Evolutionary conservation across 176 grass and related monocot genomes (phyloP), one percentile per base, ranked within the genome.

Genomic region (barley (Hordeum vulgare)): DNA sequence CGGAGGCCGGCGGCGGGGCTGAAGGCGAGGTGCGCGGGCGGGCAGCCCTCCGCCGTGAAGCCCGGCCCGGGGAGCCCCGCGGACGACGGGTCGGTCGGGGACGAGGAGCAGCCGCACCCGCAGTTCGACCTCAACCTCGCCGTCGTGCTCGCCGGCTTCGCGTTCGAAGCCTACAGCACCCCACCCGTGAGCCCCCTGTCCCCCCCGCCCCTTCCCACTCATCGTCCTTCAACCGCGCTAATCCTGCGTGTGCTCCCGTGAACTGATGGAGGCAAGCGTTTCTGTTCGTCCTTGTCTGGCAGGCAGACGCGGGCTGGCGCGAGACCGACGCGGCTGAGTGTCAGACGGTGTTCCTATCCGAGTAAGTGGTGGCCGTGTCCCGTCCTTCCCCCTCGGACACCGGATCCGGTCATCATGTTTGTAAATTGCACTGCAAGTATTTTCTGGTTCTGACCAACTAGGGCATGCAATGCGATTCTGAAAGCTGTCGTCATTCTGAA

Each of bases 91-190:
- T 56, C 80, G 15, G 42, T 27, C 14, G 68, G 12, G 29, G 61
- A 79, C 39, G 92, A 59, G 51, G 71, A 81, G 67, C 54, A 56
- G 76, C 60, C 42, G 83, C 80, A 89, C 33, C 89, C 80, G 36
- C 85, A 85, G 47, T 98, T 98, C 75, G 93, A 98, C 86, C 80
- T 95, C 75, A 95, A 98, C 71, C 71, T 74, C 71, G 71, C 71
- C 71, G 71, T 74, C 71, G 71, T 74, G 69, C 89, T 98, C 77
- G 96, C 96, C 20, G 93, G 93, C 69, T 98, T 98, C 61, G 91
- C 96, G 12, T 98, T 98, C 76, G 96, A 98, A 61, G 80, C 93
- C 25, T 98, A 98, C 74, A 93, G 76, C 31, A 95, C 82, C 69
- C 91, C 93, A 57, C 96, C 93, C 62, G 96, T 98, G 53, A 90